phyloP scores from a whole-genome alignment of 2,329 filamentous ascomycete genomes.

The Cladosporium phlei region DNA sequence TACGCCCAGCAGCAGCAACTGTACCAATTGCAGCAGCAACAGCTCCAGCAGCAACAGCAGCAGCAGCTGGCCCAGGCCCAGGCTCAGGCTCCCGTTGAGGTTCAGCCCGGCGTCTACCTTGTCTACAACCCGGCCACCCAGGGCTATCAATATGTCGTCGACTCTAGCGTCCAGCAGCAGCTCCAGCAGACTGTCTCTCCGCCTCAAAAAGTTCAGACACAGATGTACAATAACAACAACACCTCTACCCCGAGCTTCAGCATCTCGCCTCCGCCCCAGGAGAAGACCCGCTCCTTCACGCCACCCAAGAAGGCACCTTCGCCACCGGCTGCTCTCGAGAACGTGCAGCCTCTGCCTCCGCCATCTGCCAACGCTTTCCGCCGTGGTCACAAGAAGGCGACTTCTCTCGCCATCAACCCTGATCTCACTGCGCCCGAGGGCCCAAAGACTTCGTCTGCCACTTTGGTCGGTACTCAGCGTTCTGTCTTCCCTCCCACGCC shows the following conservation, averaged over 20 bases:
- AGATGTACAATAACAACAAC: conserved; percentile 19
- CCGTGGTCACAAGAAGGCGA: conserved; percentile 83
- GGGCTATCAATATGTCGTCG: conserved; percentile 75
- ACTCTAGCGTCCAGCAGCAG: conserved; percentile 56
- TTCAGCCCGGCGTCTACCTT: conserved; percentile 72
- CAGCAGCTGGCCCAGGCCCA: conserved; percentile 66
- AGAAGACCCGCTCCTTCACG: conserved; percentile 60
- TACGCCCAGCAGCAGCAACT: conserved; percentile 57
- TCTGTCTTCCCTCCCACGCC: conserved; percentile 68
- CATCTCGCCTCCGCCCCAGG: conserved; percentile 67
- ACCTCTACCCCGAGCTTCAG: conserved; percentile 59
- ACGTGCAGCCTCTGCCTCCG: conserved; percentile 70
- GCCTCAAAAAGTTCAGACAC: conserved; percentile 25
- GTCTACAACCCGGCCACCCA: conserved; percentile 84
- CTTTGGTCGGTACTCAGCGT: conserved; percentile 42
- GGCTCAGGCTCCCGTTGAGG: conserved; percentile 60
- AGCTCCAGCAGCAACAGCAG: conserved; percentile 46
- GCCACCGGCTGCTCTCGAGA: conserved; percentile 53
- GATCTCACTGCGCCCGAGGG: conserved; percentile 55
- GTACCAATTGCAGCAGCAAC: conserved; percentile 43
- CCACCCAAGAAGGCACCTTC: conserved; percentile 61
- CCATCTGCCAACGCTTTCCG: conserved; percentile 90
- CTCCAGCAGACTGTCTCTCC: conserved; percentile 32
- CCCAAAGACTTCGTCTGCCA: conserved; percentile 64
- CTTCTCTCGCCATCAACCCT: conserved; percentile 61